Percentiles rank a stretch among this genome's conserved stretches.
Evolutionary conservation across 495 filamentous ascomycete species (phyloP).

Genomic region (Neurospora tetraspora): DNA sequence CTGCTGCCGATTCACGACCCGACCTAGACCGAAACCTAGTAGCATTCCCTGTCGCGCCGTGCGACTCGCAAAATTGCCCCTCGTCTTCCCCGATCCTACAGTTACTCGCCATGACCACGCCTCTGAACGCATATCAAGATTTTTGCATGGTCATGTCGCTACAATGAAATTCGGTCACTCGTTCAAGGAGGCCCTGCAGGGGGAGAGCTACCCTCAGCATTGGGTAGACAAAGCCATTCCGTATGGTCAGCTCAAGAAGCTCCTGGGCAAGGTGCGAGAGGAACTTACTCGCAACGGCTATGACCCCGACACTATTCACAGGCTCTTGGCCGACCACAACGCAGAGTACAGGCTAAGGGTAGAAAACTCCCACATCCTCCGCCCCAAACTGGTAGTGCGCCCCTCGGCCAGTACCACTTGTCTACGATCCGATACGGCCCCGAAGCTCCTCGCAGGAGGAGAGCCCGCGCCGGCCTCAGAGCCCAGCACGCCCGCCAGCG

Average conservation of each 20-base stretch:
- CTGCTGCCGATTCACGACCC: neutral
- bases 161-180: constrained; percentile 69
- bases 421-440: neutral
- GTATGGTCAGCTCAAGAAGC: constrained; percentile 66
- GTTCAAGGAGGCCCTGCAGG: constrained; percentile 48
- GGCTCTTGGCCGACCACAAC: constrained; percentile 33
- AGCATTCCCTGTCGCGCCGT: neutral
- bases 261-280: constrained; percentile 54
- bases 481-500: neutral
- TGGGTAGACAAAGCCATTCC: constrained; percentile 64
- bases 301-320: constrained; percentile 46
- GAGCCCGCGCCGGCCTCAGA: neutral
- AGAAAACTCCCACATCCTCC: constrained; percentile 14
- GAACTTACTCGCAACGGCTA: constrained; percentile 54
- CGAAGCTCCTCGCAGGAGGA: neutral
- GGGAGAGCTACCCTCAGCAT: constrained; percentile 48
- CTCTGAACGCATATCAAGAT: constrained; percentile 8
- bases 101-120: constrained; percentile 18
- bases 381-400: constrained; percentile 19
- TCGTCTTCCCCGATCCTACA: neutral
- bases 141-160: constrained; percentile 9
- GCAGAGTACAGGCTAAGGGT: constrained; percentile 40
- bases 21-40: neutral
- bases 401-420: constrained; percentile 1
- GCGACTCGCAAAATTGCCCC: neutral